Conservation (phyloP, 2,329 filamentous ascomycete genomes). For the Colletotrichum sp. region DNA sequence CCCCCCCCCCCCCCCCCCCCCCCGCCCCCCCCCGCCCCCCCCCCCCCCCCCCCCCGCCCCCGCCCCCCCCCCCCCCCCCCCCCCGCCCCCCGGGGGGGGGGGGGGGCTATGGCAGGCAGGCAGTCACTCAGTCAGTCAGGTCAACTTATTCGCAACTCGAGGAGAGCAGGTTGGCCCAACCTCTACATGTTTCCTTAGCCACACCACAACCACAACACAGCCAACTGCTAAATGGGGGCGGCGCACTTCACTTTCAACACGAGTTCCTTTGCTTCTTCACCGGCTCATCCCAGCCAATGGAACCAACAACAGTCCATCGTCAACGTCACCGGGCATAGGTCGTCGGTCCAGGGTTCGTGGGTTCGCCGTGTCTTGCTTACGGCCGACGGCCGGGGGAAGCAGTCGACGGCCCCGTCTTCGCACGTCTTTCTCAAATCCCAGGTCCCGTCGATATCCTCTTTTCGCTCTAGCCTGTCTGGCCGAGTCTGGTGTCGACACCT, state of each 20-base stretch:
- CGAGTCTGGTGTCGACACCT: neutral
- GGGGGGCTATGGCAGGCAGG: neutral
- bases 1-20: too few species aligned
- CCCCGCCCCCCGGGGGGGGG: too few species aligned
- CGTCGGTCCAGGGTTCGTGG: neutral
- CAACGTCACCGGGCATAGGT: neutral
- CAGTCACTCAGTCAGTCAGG: neutral
- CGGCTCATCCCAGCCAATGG: neutral
- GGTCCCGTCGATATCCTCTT: neutral
- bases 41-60: too few species aligned
- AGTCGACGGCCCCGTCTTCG: neutral
- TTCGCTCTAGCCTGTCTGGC: neutral
- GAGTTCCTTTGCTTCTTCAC: neutral
- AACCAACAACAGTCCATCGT: neutral
- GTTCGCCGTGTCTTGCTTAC: neutral
- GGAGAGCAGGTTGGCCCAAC: neutral
- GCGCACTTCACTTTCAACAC: neutral
- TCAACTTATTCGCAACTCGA: conserved; percentile 4
- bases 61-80: too few species aligned
- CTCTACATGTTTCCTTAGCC: neutral
- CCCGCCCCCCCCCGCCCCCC: too few species aligned
- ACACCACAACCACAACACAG: neutral
- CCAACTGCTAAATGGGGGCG: neutral
- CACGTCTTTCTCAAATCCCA: neutral
- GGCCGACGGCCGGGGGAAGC: neutral